Evolutionary conservation across 805 yeast genomes (phyloP), one percentile per base, ranked within the genome.

Genomic region (Myxozyma geophila): DNA sequence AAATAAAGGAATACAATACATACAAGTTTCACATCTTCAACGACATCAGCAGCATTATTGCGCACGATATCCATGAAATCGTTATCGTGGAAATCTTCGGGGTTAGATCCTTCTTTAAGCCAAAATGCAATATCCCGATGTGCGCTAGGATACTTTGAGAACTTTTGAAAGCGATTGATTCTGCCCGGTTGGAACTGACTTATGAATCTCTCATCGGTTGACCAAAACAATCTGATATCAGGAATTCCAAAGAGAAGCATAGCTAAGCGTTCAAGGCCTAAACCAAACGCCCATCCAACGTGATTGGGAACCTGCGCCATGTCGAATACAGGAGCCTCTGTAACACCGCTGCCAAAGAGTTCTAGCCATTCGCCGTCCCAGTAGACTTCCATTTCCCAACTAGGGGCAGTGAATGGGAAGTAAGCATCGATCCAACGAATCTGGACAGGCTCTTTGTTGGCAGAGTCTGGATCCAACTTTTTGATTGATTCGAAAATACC

Each of bases 361-460:
- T 95, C 99, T 41, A 95, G 81, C 99, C 99, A 95, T 70, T 92
- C 96, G 58, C 95, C 96, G 74, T 92, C 90, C 98, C 98, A 95
- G 92, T 96, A 92, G 4, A 95, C 97, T 77, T 95, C 99, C 70
- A 96, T 91, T 73, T 95, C 98, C 96, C 96, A 95, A 49, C 96
- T 89, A 2, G 99, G 99, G 0, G 96, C 86, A 2, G 99, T 95
- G 98, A 98, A 95, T 2, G 99, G 99, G 79, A 95, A 95, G 72
- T 87, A 90, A 0, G 95, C 96, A 72, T 90, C 96, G 40, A 92
- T 88, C 99, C 99, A 95, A 70, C 98, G 82, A 19, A 92, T 89
- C 72, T 84, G 87, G 65, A 95, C 80, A 7, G 96, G 96, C 43
- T 59, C 67, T 35, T 35, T 46, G 21, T 48, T 9, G 1, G 83